These are phyloP conservation scores for Leccinum fuscescens DNA, from an alignment of 1,284 basidiomycete genomes.

Conservation along the genomic window DNA sequence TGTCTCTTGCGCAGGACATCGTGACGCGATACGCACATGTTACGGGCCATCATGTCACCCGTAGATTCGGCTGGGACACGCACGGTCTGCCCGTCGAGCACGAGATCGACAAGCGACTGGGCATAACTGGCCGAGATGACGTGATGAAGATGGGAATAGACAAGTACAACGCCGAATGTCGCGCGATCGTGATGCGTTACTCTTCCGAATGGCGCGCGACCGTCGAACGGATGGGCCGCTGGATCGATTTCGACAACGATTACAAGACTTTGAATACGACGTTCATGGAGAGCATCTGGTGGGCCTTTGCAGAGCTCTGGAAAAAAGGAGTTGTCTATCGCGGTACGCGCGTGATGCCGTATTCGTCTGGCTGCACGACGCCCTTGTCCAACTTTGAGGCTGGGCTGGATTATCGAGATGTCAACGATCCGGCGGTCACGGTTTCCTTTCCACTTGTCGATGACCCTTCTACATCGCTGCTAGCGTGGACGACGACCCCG, in stretches of 20 bases:
- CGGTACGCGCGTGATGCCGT: constrained; percentile 41
- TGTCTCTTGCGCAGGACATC: constrained; percentile 66
- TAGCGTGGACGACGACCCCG: constrained; percentile 99
- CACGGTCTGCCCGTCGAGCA: constrained; percentile 99
- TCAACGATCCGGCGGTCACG: constrained; percentile 96
- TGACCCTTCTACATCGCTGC: constrained; percentile 85
- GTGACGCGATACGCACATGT: constrained; percentile 94
- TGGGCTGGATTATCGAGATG: constrained; percentile 89
- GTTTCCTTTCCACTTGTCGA: constrained; percentile 94
- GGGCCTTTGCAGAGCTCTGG: constrained; percentile 96
- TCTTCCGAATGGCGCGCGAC: constrained; percentile 91
- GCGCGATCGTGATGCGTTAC: constrained; percentile 98
- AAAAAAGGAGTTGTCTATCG: constrained; percentile 58
- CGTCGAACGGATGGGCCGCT: constrained; percentile 97
- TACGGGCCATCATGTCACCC: constrained; percentile 91
- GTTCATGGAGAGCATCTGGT: constrained; percentile 99
- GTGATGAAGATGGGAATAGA: constrained; percentile 96
- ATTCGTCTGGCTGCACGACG: constrained; percentile 95
- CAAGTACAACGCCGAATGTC: constrained; percentile 97
- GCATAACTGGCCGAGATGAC: constrained; percentile 91
- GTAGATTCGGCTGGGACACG: constrained; percentile 99
- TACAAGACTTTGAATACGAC: constrained; percentile 95
- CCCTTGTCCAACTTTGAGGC: constrained; percentile 99
- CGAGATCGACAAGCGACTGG: constrained; percentile 97
- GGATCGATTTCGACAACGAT: constrained; percentile 99